Conservation (phyloP, 2,329 filamentous ascomycete genomes). For the Corniculantispora saksenae region DNA sequence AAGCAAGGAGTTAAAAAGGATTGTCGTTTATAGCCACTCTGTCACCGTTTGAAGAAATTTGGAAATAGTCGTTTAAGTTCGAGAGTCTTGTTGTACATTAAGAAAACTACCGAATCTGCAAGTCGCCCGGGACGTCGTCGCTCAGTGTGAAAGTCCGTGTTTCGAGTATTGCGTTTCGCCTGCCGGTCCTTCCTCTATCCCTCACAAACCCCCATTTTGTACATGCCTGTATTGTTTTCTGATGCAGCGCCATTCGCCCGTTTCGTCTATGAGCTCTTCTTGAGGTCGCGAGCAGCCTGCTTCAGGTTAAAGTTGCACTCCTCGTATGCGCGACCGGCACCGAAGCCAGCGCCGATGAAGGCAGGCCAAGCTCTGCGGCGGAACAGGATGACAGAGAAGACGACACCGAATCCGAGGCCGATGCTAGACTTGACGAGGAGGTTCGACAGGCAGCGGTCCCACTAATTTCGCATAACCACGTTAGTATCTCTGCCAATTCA, state of each 20-base stretch:
- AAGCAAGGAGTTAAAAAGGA: conserved; percentile 9
- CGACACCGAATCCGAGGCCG: conserved; percentile 93
- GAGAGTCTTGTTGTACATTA: conserved; percentile 21
- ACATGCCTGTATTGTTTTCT: conserved; percentile 28
- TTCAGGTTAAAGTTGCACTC: conserved; percentile 87
- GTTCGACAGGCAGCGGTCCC: conserved; percentile 98
- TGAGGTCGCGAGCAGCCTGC: conserved; percentile 59
- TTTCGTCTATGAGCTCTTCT: conserved; percentile 45
- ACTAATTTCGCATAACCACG: conserved; percentile 57
- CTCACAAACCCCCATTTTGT: conserved; percentile 21
- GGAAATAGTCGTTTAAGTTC: conserved; percentile 10
- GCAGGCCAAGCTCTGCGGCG: conserved; percentile 97
- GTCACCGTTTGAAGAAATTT: background rate
- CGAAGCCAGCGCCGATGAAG: conserved; percentile 87
- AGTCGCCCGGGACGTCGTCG: conserved; percentile 3
- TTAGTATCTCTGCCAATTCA: conserved; percentile 22
- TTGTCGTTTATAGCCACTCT: conserved; percentile 7
- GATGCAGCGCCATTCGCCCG: background rate
- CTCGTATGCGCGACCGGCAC: conserved; percentile 94
- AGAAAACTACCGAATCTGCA: conserved; percentile 18
- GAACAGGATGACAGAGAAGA: conserved; percentile 98
- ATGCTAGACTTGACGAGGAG: conserved; percentile 95
- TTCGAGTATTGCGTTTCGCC: conserved; percentile 8
- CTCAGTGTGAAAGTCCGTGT: background rate
- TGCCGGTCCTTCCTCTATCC: conserved; percentile 8